phyloP scores from a whole-genome alignment of 2,329 filamentous ascomycete species.

The Penicillium paneum region DNA sequence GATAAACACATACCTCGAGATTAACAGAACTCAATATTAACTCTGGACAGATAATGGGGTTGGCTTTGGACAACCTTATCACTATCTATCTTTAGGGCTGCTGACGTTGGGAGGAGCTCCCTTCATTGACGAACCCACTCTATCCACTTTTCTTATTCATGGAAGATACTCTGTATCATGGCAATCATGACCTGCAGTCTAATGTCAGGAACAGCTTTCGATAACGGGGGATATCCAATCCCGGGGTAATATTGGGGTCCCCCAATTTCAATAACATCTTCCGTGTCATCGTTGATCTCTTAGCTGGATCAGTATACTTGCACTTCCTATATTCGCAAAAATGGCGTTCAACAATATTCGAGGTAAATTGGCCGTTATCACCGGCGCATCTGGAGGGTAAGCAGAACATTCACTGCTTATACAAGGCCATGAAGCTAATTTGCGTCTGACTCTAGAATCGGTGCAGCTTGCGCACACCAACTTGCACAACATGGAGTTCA shows the following conservation, averaged over 20 bases:
- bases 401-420: slow-evolving; percentile 1
- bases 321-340: background rate
- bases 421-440: background rate
- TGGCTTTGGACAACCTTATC: background rate
- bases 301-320: background rate
- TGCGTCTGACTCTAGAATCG: slow-evolving; percentile 48
- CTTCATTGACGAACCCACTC: background rate
- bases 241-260: background rate
- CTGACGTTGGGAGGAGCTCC: background rate
- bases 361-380: slow-evolving; percentile 57
- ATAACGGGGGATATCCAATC: background rate
- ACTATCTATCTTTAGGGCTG: background rate
- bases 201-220: background rate
- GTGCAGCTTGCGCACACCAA: slow-evolving; percentile 56
- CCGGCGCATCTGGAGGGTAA: slow-evolving; percentile 61
- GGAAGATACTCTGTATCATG: background rate
- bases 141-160: background rate
- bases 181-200: background rate
- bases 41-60: background rate
- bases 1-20: background rate
- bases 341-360: slow-evolving; percentile 46
- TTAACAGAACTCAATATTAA: background rate
- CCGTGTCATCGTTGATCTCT: too few species aligned
- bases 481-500: slow-evolving; percentile 51
- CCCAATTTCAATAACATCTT: background rate